phyloP scores from a whole-genome alignment of 73 alveolate genomes.

The Paramecium bursaria region DNA sequence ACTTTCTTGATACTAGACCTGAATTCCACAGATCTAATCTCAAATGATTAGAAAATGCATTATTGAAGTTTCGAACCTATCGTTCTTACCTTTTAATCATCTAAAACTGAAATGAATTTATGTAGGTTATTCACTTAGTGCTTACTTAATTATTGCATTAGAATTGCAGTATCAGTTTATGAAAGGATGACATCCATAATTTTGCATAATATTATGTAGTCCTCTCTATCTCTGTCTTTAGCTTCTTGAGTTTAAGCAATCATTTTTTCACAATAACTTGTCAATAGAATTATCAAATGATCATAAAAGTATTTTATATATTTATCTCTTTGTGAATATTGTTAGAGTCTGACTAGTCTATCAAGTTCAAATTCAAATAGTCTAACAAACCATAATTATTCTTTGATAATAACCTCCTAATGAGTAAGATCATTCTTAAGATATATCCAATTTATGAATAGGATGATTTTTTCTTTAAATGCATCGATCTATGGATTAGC shows the following conservation, averaged over 20 bases:
- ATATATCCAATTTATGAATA: neutral
- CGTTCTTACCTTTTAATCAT: too few relatives aligned
- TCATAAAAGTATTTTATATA: conserved; percentile 60
- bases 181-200: neutral
- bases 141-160: too few relatives aligned
- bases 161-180: too few relatives aligned
- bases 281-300: conserved; percentile 1
- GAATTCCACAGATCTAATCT: too few relatives aligned
- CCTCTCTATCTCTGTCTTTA: conserved; percentile 9
- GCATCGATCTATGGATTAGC: neutral
- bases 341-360: conserved; percentile 11
- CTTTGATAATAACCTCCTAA: conserved; percentile 17
- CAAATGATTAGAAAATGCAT: too few relatives aligned
- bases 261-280: conserved; percentile 33
- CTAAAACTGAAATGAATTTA: too few relatives aligned
- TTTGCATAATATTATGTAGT: neutral
- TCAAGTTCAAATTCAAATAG: conserved; percentile 27
- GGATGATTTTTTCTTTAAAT: too few relatives aligned
- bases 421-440: neutral
- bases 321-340: neutral
- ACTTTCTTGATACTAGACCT: too few relatives aligned
- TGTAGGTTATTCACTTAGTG: too few relatives aligned
- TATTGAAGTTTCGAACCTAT: too few relatives aligned
- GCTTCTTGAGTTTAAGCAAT: neutral
- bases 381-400: conserved; percentile 28